A percentile compares a stretch with the other conserved stretches of the same genome.
Conservation (phyloP, 2,329 filamentous ascomycete genomes). For the Sporothrix brunneoviolacea region DNA sequence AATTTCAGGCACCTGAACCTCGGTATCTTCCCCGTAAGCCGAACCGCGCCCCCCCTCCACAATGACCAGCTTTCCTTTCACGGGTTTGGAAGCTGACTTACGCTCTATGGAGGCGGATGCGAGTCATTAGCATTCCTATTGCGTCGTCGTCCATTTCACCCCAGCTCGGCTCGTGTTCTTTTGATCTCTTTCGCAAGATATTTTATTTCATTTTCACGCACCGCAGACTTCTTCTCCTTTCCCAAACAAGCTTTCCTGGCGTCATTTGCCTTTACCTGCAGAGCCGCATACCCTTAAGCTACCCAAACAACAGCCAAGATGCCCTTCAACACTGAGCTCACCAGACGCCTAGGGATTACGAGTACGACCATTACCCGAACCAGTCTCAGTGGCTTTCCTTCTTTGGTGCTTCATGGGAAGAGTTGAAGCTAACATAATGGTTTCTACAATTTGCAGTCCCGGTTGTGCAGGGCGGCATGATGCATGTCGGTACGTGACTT, state of each 20-base stretch:
- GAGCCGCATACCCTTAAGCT: no score
- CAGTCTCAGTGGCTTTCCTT: neutral
- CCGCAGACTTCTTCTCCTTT: neutral
- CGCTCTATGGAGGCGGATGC: neutral
- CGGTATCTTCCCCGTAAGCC: conserved; percentile 12
- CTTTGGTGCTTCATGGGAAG: conserved; percentile 1
- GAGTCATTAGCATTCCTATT: conserved; percentile 6
- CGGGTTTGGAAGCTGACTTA: neutral
- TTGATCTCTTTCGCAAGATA: no score
- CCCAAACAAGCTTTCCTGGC: no score
- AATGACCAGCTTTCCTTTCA: conserved; percentile 1
- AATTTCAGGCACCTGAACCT: conserved; percentile 11
- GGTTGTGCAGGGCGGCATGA: conserved; percentile 79
- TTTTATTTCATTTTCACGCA: neutral
- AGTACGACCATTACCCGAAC: conserved; percentile 17
- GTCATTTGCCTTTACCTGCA: no score
- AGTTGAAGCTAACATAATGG: conserved; percentile 21
- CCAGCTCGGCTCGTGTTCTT: no score
- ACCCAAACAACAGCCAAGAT: conserved; percentile 34
- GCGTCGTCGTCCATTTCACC: no score
- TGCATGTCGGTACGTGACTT: conserved; percentile 23
- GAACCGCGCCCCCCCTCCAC: conserved; percentile 1
- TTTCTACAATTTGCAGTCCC: conserved; percentile 48
- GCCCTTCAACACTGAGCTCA: conserved; percentile 53
- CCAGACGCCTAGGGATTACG: conserved; percentile 49